A percentile compares a stretch with the other conserved stretches of the same genome.
Evolutionary conservation across 306 rosid genomes (phyloP).

Genomic region (Albizia julibrissin): DNA sequence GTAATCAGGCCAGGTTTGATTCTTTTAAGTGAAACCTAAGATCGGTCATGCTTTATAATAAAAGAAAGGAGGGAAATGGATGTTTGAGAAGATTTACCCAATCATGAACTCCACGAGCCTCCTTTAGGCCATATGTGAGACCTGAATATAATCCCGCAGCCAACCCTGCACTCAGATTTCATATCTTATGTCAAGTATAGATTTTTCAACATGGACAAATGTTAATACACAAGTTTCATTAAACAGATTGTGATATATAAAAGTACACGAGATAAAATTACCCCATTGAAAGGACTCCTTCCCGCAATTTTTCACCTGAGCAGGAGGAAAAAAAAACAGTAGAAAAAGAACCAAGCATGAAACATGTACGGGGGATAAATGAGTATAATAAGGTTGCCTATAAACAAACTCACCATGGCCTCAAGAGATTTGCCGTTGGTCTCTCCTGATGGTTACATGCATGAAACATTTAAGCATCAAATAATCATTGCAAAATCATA

Average conservation of each 20-base stretch:
- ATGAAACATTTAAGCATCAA: background rate
- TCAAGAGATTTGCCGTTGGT: conserved; percentile 73
- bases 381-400: background rate
- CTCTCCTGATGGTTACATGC: conserved; percentile 58
- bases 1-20: background rate
- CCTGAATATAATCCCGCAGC: conserved; percentile 97
- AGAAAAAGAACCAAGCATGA: background rate
- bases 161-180: conserved; percentile 52
- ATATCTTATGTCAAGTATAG: background rate
- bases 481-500: background rate
- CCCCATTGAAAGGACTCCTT: conserved; percentile 94
- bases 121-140: conserved; percentile 84
- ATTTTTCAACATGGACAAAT: background rate
- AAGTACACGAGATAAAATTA: conserved; percentile 7
- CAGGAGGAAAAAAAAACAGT: background rate
- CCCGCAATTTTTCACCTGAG: conserved; percentile 78
- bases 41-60: background rate
- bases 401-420: conserved; percentile 73
- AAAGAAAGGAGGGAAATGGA: background rate
- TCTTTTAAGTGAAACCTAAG: background rate
- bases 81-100: conserved; percentile 58
- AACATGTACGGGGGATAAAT: background rate
- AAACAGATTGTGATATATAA: background rate
- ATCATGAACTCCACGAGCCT: conserved; percentile 92
- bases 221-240: background rate